Evolutionary conservation across 768 basidiomycete genomes (phyloP).

Genomic region (Terana coerulea): DNA sequence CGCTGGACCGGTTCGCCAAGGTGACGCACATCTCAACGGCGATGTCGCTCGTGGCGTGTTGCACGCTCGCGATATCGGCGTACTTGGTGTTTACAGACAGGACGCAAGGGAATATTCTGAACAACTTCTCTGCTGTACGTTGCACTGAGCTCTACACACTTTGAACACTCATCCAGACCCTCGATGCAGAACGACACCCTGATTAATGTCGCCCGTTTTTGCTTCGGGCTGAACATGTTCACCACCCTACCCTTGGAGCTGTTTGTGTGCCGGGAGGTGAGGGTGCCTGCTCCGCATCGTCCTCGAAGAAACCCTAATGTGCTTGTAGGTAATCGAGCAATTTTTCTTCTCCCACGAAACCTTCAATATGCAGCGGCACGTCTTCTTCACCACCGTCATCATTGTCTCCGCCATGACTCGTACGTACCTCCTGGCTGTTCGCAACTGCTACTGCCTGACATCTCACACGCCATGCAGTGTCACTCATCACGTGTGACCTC

Average conservation of each 20-base stretch:
- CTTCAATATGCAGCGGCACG: slow-evolving; percentile 79
- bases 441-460: background rate
- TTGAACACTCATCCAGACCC: background rate
- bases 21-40: slow-evolving; percentile 92
- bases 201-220: slow-evolving; percentile 93
- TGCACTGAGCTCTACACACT: background rate
- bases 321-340: slow-evolving; percentile 85
- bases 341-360: slow-evolving; percentile 90
- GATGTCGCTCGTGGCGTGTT: slow-evolving; percentile 81
- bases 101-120: slow-evolving; percentile 93
- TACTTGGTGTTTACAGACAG: slow-evolving; percentile 89
- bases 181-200: slow-evolving; percentile 70
- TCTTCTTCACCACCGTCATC: slow-evolving; percentile 87
- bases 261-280: slow-evolving; percentile 97
- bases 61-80: slow-evolving; percentile 79
- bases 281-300: slow-evolving; percentile 34
- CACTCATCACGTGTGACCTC: slow-evolving; percentile 91
- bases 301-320: no score
- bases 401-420: slow-evolving; percentile 79
- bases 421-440: slow-evolving; percentile 34
- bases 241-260: slow-evolving; percentile 94
- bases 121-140: slow-evolving; percentile 81
- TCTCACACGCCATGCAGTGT: slow-evolving; percentile 46
- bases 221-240: slow-evolving; percentile 96
- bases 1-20: slow-evolving; percentile 86